Conservation (phyloP, 2,329 filamentous ascomycete species). For the Coniochaeta sp. region DNA sequence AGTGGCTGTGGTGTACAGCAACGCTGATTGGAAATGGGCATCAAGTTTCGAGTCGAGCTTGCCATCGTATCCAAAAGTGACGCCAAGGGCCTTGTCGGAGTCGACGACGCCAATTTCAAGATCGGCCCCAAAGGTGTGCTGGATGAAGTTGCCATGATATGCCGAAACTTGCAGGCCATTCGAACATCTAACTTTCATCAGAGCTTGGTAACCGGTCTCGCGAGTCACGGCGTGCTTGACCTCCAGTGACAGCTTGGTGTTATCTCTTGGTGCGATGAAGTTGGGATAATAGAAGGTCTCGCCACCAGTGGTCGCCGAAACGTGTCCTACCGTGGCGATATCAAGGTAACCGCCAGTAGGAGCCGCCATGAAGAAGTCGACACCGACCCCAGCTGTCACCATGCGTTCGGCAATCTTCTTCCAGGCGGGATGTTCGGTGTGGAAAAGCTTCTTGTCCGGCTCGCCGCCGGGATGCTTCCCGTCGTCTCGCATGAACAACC, state of each 20-base stretch:
- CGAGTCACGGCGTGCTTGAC: conserved; percentile 78
- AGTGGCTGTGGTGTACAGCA: conserved; percentile 86
- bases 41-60: conserved; percentile 96
- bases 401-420: conserved; percentile 81
- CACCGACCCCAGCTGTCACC: conserved; percentile 77
- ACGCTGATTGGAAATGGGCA: conserved; percentile 91
- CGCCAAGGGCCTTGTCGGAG: conserved; percentile 84
- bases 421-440: conserved; percentile 83
- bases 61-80: conserved; percentile 91
- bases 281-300: conserved; percentile 97
- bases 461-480: conserved; percentile 80
- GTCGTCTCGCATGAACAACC: conserved; percentile 79
- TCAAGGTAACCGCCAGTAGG: conserved; percentile 88
- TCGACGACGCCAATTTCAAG: conserved; percentile 90
- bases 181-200: conserved; percentile 98
- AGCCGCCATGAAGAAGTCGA: conserved; percentile 91
- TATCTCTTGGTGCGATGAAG: conserved; percentile 81
- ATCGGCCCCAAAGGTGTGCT: conserved; percentile 91
- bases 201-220: conserved; percentile 88
- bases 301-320: conserved; percentile 83
- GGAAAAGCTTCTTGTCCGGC: conserved; percentile 84
- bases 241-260: conserved; percentile 75
- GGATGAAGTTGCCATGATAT: conserved; percentile 96
- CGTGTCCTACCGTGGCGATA: conserved; percentile 82
- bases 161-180: conserved; percentile 87